Base-by-base conservation (phyloP, 2,329 filamentous ascomycete genomes). In the Boeremia lycopersici region DNA sequence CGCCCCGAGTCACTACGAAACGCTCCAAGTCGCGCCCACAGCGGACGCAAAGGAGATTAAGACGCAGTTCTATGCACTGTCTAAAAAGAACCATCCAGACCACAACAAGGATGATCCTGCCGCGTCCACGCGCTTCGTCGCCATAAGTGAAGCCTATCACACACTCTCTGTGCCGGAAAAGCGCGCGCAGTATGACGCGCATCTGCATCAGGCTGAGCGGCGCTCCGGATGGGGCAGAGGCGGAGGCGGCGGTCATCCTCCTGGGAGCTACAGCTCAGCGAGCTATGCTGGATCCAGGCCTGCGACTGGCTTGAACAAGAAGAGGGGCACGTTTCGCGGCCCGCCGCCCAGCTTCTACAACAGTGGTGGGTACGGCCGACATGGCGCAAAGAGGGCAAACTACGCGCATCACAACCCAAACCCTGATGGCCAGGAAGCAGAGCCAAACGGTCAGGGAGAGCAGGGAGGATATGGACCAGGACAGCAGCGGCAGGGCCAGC, bases 71-170 rank as follows among this genome's bases (percentile, higher is more conserved):
- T 98, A 97, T 82, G 77, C 83, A 57, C 89, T 98, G 73, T 96
- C 92, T 70, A 96, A 97, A 77, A 79, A 84, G 48, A 89, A 96
- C 82, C 95, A 99, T 76, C 95, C 95, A 1, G 95, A 99, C 81
- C 86, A 87, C 72, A 96, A 98, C 81, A 90, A 83, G 56, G 72
- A 84, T 64, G 89, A 96, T 76, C 89, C 90, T 4, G 72, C 78
- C 54, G 89, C 93, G 59, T 81, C 87, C 4, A 78, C 84, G 53
- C 89, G 88, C 72, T 99, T 96, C 81, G 86, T 92, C 74, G 83
- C 86, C 64, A 89, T 97, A 72, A 89, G 86, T 71, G 89, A 95
- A 72, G 92, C 93, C 64, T 97, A 96, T 80, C 81, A 86, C 53
- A 76, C 89, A 39, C 89, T 97, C 54, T 86, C 87, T 54, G 84